Evolutionary conservation across 73 alveolate species (phyloP).

Genomic region (Paramecium primaurelia): DNA sequence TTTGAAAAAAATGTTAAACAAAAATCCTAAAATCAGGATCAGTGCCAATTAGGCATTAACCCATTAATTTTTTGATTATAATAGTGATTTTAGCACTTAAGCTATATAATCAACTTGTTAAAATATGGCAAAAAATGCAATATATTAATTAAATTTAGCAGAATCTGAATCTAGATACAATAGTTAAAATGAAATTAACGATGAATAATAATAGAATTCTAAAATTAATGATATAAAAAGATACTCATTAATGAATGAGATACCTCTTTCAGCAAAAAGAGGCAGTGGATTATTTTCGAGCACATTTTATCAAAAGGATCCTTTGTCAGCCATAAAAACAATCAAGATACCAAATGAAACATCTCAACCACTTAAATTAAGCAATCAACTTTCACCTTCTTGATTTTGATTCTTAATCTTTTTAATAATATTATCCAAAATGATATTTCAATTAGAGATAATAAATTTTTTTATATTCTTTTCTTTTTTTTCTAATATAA

Average conservation of each 20-base stretch:
- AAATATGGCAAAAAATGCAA: background rate
- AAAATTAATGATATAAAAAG: background rate
- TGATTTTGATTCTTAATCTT: background rate
- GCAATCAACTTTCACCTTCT: background rate
- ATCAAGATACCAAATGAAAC: background rate
- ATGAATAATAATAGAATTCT: background rate
- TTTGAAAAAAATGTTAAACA: conserved; percentile 28
- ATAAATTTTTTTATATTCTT: background rate
- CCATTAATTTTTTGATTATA: conserved; percentile 9
- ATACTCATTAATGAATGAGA: background rate
- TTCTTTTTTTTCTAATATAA: background rate
- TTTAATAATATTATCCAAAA: background rate
- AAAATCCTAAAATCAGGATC: conserved; percentile 37
- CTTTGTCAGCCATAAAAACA: background rate
- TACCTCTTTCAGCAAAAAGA: background rate
- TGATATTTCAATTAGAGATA: background rate
- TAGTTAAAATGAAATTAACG: background rate
- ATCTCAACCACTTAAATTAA: background rate
- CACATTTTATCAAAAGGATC: background rate
- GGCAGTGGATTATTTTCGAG: background rate
- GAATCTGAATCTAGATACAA: background rate
- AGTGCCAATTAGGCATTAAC: conserved; percentile 13
- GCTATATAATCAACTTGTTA: background rate
- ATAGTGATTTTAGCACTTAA: background rate
- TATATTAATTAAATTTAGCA: background rate